Evolutionary conservation across 768 basidiomycete genomes (phyloP).

Genomic region (Neoboletus brunneissimus): DNA sequence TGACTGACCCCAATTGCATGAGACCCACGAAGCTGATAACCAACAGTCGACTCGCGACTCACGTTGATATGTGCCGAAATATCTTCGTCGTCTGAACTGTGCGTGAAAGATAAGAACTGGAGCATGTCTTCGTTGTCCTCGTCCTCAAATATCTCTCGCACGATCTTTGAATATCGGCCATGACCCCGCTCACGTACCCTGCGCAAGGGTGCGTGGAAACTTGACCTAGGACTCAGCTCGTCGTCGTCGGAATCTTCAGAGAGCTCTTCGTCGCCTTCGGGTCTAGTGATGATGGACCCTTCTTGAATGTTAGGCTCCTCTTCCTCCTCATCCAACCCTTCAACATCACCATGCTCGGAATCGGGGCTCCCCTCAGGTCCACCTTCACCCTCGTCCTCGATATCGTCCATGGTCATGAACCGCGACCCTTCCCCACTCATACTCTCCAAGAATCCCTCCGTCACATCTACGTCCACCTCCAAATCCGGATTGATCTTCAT

Average conservation of each 20-base stretch:
- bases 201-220: slow-evolving; percentile 37
- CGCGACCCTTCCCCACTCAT: slow-evolving; percentile 47
- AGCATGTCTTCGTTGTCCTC: slow-evolving; percentile 28
- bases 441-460: slow-evolving; percentile 53
- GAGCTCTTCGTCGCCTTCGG: slow-evolving; percentile 21
- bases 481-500: no score
- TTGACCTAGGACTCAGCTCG: slow-evolving; percentile 30
- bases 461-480: slow-evolving; percentile 44
- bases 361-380: no score
- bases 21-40: background rate
- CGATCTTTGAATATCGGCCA: slow-evolving; percentile 11
- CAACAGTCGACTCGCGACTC: slow-evolving; percentile 11
- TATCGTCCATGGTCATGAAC: slow-evolving; percentile 64
- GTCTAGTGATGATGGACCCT: slow-evolving; percentile 38
- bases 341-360: no score
- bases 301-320: slow-evolving; percentile 46
- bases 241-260: slow-evolving; percentile 32
- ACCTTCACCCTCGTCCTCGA: slow-evolving; percentile 47
- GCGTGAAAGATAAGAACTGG: slow-evolving; percentile 26
- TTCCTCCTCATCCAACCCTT: slow-evolving; percentile 37
- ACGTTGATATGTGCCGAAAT: slow-evolving; percentile 59
- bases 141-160: slow-evolving; percentile 13
- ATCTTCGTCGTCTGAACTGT: slow-evolving; percentile 57
- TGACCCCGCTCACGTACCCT: slow-evolving; percentile 29
- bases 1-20: slow-evolving; percentile 41